phyloP scores from a whole-genome alignment of 805 yeast species.

The Metschnikowia amazonensis region DNA sequence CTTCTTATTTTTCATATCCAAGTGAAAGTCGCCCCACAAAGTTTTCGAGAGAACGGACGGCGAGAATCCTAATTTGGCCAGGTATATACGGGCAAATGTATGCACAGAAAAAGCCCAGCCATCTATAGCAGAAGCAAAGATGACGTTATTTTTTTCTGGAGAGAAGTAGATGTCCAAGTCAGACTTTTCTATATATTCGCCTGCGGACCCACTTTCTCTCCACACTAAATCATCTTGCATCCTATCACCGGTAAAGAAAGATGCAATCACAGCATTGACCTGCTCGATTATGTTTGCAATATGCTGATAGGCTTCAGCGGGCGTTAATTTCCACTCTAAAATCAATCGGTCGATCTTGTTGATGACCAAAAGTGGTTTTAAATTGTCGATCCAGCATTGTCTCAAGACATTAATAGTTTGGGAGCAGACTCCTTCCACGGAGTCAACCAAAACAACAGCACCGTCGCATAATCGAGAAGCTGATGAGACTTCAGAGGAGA shows the following conservation, averaged over 20 bases:
- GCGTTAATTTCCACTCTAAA: constrained; percentile 74
- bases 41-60: constrained; percentile 74
- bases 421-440: constrained; percentile 97
- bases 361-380: constrained; percentile 82
- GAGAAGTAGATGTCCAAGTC: constrained; percentile 82
- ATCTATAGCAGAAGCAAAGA: constrained; percentile 87
- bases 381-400: constrained; percentile 91
- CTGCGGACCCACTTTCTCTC: constrained; percentile 59
- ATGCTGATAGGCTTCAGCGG: constrained; percentile 83
- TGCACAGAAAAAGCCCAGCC: constrained; percentile 97
- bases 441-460: constrained; percentile 91
- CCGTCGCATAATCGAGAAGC: constrained; percentile 97
- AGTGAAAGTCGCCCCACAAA: constrained; percentile 92
- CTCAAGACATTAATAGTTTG: constrained; percentile 93
- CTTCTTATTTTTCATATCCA: constrained; percentile 87
- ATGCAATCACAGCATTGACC: constrained; percentile 90
- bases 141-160: constrained; percentile 84
- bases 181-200: constrained; percentile 64
- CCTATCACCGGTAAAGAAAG: constrained; percentile 88
- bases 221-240: constrained; percentile 81
- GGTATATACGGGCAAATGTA: constrained; percentile 84
- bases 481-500: constrained; percentile 92
- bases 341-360: constrained; percentile 89
- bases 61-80: constrained; percentile 78
- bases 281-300: constrained; percentile 78